phyloP scores from a whole-genome alignment of 2,329 filamentous ascomycete species.

The Epichloe amarillans region DNA sequence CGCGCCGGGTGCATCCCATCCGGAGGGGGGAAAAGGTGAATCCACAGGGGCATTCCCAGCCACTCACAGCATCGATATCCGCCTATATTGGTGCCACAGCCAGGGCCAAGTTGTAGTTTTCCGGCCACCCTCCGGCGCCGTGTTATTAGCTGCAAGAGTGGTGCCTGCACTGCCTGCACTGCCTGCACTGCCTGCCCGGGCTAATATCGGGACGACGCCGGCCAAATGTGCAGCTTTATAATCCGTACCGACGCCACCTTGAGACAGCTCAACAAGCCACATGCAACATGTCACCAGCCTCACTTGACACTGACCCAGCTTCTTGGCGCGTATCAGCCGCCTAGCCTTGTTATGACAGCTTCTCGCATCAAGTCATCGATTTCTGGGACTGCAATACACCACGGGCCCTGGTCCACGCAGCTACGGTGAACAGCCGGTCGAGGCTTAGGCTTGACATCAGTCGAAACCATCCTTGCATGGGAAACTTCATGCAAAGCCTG shows the following conservation, averaged over 20 bases:
- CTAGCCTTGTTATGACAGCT: background rate
- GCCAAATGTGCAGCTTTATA: too few relatives aligned
- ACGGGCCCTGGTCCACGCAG: background rate
- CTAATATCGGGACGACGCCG: too few relatives aligned
- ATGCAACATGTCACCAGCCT: too few relatives aligned
- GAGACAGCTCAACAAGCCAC: too few relatives aligned
- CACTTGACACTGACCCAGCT: too few relatives aligned
- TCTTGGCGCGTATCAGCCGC: background rate
- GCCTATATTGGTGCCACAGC: background rate
- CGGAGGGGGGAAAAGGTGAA: background rate
- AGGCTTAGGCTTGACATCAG: background rate
- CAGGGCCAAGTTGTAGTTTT: background rate
- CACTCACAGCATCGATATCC: slow-evolving; percentile 7
- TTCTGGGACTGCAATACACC: background rate
- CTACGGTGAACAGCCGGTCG: background rate
- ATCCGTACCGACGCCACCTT: too few relatives aligned
- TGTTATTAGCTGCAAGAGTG: background rate
- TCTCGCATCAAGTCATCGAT: background rate
- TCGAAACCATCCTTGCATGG: background rate
- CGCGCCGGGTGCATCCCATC: too few relatives aligned
- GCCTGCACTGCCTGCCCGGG: too few relatives aligned
- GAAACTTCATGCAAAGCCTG: background rate
- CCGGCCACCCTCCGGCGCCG: background rate
- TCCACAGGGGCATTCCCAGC: slow-evolving; percentile 9
- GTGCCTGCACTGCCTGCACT: too few relatives aligned